phyloP scores from a whole-genome alignment of 2,329 filamentous ascomycete species.

The Trichophyton rubrum region DNA sequence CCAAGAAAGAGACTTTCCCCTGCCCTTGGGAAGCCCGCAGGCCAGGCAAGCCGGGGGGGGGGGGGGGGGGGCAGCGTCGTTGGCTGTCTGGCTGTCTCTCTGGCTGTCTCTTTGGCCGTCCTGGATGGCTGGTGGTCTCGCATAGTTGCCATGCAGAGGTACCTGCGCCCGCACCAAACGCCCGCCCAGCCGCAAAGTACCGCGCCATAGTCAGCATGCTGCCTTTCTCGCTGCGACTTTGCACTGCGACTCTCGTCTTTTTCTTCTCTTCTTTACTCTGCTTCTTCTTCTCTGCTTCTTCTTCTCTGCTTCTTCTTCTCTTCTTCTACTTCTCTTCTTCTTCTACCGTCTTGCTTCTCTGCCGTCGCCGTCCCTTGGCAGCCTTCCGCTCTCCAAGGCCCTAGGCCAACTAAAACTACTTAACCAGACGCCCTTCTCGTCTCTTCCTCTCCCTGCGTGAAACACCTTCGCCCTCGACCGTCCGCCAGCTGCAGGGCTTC shows the following conservation, averaged over 20 bases:
- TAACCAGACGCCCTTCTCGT: not conserved
- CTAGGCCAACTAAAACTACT: no score
- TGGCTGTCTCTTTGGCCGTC: no score
- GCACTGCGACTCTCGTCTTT: constrained; percentile 4
- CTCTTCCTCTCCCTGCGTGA: not conserved
- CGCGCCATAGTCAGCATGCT: not conserved
- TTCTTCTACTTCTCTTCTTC: constrained; percentile 8
- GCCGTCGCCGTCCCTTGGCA: not conserved
- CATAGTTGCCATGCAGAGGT: not conserved
- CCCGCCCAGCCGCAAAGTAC: not conserved
- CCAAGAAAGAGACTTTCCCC: no score
- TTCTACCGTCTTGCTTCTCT: constrained; percentile 10
- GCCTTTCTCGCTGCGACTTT: not conserved
- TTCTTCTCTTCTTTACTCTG: constrained; percentile 6
- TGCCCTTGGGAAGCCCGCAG: not conserved
- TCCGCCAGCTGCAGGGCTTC: not conserved
- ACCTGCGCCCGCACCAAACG: not conserved
- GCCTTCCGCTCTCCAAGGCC: constrained; percentile 10
- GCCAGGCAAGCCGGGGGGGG: no score
- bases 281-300: constrained; percentile 10
- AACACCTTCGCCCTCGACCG: not conserved
- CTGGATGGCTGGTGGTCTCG: no score
- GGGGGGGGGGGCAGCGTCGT: no score
- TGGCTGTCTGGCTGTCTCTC: no score
- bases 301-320: constrained; percentile 3